Evolutionary conservation across 2,329 filamentous ascomycete species (phyloP), one percentile per base, ranked within the genome.

Genomic region (Fonsecaea multimorphosa): DNA sequence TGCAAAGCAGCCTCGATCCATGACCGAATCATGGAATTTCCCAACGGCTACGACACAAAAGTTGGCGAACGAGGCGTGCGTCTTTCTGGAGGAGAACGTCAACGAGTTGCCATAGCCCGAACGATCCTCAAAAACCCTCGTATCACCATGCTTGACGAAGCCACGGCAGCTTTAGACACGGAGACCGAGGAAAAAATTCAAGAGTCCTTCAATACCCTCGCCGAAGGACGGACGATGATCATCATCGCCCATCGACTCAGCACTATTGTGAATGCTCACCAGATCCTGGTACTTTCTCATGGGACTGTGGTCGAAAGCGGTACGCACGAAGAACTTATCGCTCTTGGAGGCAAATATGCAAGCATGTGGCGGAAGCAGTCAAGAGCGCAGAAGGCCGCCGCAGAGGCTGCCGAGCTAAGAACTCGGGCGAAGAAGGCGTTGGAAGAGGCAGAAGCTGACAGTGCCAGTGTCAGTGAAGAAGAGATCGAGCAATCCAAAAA

Each of bases 181-280:
- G 91, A 95, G 71, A 97, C 93, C 0, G 93, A 97, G 77, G 91
- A 96, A 76, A 91, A 96, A 75, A 97, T 97, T 66, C 93, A 97
- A 78, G 87, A 90, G 65, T 93, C 93, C 38, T 86, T 99, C 34
- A 89, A 89, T 64, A 92, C 86, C 14, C 87, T 98, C 54, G 91
- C 92, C 16, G 84, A 90, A 71, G 93, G 93, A 57, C 90, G 95
- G 54, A 99, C 95, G 0, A 89, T 97, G 81, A 86, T 99, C 67
- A 93, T 98, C 58, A 98, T 99, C 80, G 95, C 95, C 59, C 92
- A 96, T 78, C 89, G 92, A 61, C 81, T 97, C 27, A 95, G 91
- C 34, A 93, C 90, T 1, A 94, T 95, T 72, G 93, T 91, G 2
- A 89, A 91, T 64, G 92, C 92, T 9, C 91, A 96, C 76, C 91